Evolutionary conservation across 257 asterid genomes (phyloP).

Genomic region (Sherardia arvensis): DNA sequence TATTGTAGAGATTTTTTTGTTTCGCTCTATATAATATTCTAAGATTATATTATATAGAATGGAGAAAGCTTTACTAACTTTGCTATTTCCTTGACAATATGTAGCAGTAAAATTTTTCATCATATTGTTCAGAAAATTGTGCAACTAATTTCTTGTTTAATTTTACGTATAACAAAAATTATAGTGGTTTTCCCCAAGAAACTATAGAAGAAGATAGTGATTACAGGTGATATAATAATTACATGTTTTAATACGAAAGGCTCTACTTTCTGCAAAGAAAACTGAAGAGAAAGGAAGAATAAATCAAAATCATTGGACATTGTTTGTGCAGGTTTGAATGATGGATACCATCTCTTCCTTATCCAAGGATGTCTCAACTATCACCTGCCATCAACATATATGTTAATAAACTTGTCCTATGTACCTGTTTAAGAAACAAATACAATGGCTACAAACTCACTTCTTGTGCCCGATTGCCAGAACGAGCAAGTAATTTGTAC

Average conservation of each 20-base stretch:
- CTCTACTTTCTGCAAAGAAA: background rate
- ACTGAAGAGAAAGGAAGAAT: background rate
- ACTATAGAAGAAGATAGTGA: background rate
- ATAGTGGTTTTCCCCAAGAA: too few species aligned
- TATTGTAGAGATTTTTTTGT: too few species aligned
- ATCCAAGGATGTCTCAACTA: constrained; percentile 58
- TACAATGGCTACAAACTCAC: constrained; percentile 22
- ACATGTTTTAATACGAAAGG: background rate
- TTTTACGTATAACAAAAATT: too few species aligned
- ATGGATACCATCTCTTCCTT: constrained; percentile 76
- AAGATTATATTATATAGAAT: too few species aligned
- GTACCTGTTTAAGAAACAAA: background rate
- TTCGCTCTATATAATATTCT: too few species aligned
- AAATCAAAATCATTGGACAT: constrained; percentile 69
- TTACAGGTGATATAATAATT: constrained; percentile 2
- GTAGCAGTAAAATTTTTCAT: too few species aligned
- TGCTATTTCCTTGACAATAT: too few species aligned
- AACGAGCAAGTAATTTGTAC: constrained; percentile 92
- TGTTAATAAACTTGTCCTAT: background rate
- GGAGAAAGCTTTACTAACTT: too few species aligned
- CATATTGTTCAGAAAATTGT: too few species aligned
- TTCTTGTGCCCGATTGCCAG: constrained; percentile 86
- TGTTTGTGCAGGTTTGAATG: constrained; percentile 70
- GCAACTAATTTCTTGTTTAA: too few species aligned
- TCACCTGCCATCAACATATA: constrained; percentile 36